Conservation (phyloP, 2,329 filamentous ascomycete species). For the Phaeomoniella chlamydospora region DNA sequence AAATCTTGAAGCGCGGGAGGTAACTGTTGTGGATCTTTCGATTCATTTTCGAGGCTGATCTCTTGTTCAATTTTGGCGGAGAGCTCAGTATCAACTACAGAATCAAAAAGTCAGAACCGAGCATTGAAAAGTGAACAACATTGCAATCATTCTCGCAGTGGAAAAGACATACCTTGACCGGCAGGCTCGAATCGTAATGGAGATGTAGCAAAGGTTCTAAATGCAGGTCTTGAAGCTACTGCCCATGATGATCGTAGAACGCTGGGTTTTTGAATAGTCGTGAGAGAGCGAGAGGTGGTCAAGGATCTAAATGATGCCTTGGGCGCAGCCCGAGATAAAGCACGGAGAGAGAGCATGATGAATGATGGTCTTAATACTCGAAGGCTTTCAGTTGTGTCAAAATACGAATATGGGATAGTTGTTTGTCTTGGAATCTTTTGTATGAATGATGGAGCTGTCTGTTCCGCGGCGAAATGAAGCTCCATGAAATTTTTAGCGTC, state of each 20-base stretch:
- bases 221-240: constrained; percentile 25
- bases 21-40: constrained; percentile 56
- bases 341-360: constrained; percentile 58
- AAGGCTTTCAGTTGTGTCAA: too few species aligned
- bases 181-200: constrained; percentile 24
- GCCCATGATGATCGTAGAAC: constrained; percentile 34
- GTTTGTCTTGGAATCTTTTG: neutral
- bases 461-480: neutral
- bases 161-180: constrained; percentile 26
- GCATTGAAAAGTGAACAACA: neutral
- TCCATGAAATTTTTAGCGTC: neutral
- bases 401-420: too few species aligned
- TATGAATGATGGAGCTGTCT: neutral
- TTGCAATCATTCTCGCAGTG: neutral
- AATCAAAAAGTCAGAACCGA: constrained; percentile 7
- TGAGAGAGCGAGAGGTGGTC: constrained; percentile 34
- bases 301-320: constrained; percentile 45
- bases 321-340: constrained; percentile 51
- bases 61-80: constrained; percentile 75
- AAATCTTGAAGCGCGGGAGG: constrained; percentile 76
- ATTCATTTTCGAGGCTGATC: constrained; percentile 68
- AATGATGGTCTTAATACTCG: too few species aligned
- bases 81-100: constrained; percentile 59
- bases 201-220: constrained; percentile 32
- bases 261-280: constrained; percentile 32